Base-by-base conservation (phyloP, 2,329 filamentous ascomycete species). In the Onygena corvina region DNA sequence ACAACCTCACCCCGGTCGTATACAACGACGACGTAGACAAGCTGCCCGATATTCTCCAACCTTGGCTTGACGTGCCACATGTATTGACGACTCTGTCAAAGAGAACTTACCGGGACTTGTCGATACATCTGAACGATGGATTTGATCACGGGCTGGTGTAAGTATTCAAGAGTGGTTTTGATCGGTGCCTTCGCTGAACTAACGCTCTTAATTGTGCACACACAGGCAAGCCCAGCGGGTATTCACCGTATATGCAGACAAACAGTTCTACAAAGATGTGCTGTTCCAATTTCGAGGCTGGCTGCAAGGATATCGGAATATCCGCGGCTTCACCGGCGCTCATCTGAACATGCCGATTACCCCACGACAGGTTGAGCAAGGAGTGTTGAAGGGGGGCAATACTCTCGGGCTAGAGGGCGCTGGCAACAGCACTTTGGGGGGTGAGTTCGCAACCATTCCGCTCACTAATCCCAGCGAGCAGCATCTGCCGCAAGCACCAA, bases 341-440 rank as follows among this genome's bases (percentile, higher is more conserved):
- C 48, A 50, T 44, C 36, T 30, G 4, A 50, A 50, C 11, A 50
- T 50, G 48, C 48, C 48, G 9, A 50, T 50, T 33, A 50, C 48
- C 7, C 48, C 48, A 11, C 48, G 48, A 4, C 48, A 50, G 18
- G 16, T 50, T 9, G 8, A 46, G 14, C 23, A 45, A 34, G 48
- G 48, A 5, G 30, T 47, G 16, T 12, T 35, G 11, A 50, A 42
- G 34, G 49, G 49, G 16, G 49, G 49, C n/a, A 50, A 50, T 31
- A 33, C 45, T 20, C 44, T 50, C 4, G 49, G 49, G 1, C 27
- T 50, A 14, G 49, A 50, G 11, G 33, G 23, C 33, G 40, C 42
- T 9, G 36, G 33, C 8, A 20, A 50, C 20, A 16, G 7, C 11
- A 46, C 40, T 2, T 31, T 50, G 14, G 45, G 44, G 25, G 33